Conservation (phyloP, 495 filamentous ascomycete species). For the Niebla homalea region DNA sequence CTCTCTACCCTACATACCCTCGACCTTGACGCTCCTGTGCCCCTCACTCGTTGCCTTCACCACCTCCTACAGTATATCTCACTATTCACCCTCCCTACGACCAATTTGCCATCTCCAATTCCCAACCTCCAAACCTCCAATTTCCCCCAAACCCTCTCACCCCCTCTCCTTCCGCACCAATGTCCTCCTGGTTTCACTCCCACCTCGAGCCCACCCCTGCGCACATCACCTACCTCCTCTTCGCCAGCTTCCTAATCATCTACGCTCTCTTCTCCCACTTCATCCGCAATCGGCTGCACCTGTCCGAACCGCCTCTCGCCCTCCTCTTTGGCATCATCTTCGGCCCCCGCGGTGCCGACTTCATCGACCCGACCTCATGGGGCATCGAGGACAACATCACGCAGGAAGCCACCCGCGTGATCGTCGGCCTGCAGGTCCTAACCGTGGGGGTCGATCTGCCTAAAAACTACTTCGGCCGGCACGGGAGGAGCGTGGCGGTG, state of each 20-base stretch:
- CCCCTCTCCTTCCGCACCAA: neutral
- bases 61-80: no score
- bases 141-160: no score
- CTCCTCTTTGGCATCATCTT: constrained; percentile 32
- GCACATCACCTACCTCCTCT: constrained; percentile 32
- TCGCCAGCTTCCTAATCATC: constrained; percentile 31
- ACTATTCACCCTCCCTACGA: no score
- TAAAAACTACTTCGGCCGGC: constrained; percentile 27
- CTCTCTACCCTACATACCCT: no score
- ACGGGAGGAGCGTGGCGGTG: constrained; percentile 31
- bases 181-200: constrained; percentile 16
- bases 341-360: constrained; percentile 24
- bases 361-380: constrained; percentile 29
- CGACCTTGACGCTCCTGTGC: no score
- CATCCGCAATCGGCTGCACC: constrained; percentile 37
- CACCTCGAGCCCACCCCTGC: constrained; percentile 32
- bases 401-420: constrained; percentile 32
- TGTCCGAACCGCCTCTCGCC: constrained; percentile 38
- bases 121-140: no score
- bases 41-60: no score
- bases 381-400: constrained; percentile 29
- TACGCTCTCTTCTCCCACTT: constrained; percentile 35
- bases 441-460: constrained; percentile 35
- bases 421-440: constrained; percentile 36
- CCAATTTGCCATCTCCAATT: no score